Conservation (phyloP, 345 rosid species). For the Eucalyptus pauciflora region DNA sequence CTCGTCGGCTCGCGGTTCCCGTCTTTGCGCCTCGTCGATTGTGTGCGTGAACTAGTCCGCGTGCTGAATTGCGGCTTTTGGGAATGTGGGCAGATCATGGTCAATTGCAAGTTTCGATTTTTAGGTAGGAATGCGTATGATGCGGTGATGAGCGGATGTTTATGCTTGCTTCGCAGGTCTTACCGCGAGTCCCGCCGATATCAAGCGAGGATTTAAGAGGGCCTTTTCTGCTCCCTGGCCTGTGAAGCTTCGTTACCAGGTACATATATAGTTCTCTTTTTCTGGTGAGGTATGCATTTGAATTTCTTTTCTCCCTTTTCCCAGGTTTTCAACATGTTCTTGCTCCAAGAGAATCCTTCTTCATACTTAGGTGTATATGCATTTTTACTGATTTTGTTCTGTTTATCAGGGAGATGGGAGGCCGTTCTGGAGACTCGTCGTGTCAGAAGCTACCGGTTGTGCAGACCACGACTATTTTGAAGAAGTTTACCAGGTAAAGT, state of each 20-base stretch:
- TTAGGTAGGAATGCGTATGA: background rate
- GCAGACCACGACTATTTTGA: constrained; percentile 59
- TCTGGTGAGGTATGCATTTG: background rate
- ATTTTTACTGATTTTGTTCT: background rate
- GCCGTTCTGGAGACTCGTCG: constrained; percentile 78
- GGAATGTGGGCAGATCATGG: background rate
- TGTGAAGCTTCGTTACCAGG: constrained; percentile 81
- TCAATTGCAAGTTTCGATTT: background rate
- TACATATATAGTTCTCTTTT: background rate
- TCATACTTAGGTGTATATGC: background rate
- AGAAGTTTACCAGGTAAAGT: constrained; percentile 67
- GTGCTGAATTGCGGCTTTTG: background rate
- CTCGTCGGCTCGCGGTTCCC: background rate
- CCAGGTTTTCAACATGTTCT: background rate
- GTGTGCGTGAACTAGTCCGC: background rate
- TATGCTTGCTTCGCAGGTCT: constrained; percentile 27
- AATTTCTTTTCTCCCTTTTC: background rate
- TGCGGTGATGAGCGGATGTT: background rate
- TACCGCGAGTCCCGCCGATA: constrained; percentile 47
- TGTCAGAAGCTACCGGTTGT: constrained; percentile 84
- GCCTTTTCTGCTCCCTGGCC: constrained; percentile 82
- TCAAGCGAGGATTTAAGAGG: constrained; percentile 75
- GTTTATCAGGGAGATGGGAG: constrained; percentile 71
- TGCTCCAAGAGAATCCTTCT: background rate
- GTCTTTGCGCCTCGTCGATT: background rate